Evolutionary conservation across 2,329 filamentous ascomycete genomes (phyloP).

Genomic region (Fulvia fulva): DNA sequence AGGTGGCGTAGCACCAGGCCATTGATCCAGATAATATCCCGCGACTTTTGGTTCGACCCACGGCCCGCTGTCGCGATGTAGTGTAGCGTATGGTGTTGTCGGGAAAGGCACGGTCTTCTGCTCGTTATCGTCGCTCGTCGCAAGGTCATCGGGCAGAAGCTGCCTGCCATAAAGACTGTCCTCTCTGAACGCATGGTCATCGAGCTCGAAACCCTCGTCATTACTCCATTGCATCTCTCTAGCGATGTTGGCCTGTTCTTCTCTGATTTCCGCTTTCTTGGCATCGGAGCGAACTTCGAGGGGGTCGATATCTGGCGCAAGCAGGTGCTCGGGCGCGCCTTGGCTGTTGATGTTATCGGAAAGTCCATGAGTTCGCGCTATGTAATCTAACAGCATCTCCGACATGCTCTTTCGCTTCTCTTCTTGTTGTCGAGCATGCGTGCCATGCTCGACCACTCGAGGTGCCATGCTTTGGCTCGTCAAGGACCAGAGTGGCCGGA

Average conservation of each 20-base stretch:
- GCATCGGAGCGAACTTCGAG: not conserved
- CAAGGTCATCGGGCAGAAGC: no score
- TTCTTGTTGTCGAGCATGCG: not conserved
- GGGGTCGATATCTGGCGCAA: not conserved
- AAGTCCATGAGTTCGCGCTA: not conserved
- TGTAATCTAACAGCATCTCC: not conserved
- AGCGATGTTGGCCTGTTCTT: not conserved
- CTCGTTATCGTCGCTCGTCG: no score
- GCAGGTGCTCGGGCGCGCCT: not conserved
- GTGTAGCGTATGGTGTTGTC: not conserved
- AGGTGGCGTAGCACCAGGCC: not conserved
- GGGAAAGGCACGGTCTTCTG: not conserved
- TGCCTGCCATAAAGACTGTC: no score
- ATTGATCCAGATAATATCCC: not conserved
- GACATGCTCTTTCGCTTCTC: not conserved
- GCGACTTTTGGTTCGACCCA: not conserved
- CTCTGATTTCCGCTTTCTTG: not conserved
- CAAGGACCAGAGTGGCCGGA: no score
- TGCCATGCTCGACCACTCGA: not conserved
- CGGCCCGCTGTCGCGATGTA: not conserved
- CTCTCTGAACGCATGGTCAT: not conserved
- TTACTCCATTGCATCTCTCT: not conserved
- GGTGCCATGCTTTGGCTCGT: no score
- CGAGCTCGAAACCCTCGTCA: not conserved
- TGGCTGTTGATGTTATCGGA: not conserved